Conservation (phyloP, 352 stramenopile species). For the Phytophthora brassicae region DNA sequence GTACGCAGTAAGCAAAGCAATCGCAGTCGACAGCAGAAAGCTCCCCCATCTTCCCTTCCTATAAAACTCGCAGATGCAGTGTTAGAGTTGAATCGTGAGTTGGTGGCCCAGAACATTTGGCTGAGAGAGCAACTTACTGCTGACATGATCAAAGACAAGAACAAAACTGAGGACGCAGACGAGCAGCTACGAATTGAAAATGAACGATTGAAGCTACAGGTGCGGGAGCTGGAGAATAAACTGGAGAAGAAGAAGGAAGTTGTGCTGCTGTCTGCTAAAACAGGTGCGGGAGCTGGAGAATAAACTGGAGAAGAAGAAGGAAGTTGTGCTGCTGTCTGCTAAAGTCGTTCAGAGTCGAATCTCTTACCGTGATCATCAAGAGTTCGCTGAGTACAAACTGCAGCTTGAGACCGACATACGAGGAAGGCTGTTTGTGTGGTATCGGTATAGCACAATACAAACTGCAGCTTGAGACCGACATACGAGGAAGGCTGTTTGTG, state of each 20-base stretch:
- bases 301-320: slow-evolving; percentile 50
- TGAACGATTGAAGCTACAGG: slow-evolving; percentile 44
- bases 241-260: slow-evolving; percentile 50
- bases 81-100: slow-evolving; percentile 49
- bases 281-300: slow-evolving; percentile 46
- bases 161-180: slow-evolving; percentile 13
- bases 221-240: slow-evolving; percentile 46
- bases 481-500: slow-evolving; percentile 48
- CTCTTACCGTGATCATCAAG: slow-evolving; percentile 45
- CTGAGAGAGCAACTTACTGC: slow-evolving; percentile 45
- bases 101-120: slow-evolving; percentile 53
- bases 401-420: slow-evolving; percentile 60
- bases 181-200: slow-evolving; percentile 49
- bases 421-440: slow-evolving; percentile 54
- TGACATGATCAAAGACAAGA: slow-evolving; percentile 7
- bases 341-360: slow-evolving; percentile 53
- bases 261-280: slow-evolving; percentile 44
- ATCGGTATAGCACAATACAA: slow-evolving; percentile 66
- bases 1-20: neutral
- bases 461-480: slow-evolving; percentile 58
- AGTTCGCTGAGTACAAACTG: slow-evolving; percentile 64
- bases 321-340: slow-evolving; percentile 45
- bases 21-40: neutral
- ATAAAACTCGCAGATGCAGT: slow-evolving; percentile 30
- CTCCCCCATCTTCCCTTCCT: neutral